These are phyloP conservation scores for Creolimax fragrantissima DNA, from an alignment of 78 protist species.

Conservation along the genomic window DNA sequence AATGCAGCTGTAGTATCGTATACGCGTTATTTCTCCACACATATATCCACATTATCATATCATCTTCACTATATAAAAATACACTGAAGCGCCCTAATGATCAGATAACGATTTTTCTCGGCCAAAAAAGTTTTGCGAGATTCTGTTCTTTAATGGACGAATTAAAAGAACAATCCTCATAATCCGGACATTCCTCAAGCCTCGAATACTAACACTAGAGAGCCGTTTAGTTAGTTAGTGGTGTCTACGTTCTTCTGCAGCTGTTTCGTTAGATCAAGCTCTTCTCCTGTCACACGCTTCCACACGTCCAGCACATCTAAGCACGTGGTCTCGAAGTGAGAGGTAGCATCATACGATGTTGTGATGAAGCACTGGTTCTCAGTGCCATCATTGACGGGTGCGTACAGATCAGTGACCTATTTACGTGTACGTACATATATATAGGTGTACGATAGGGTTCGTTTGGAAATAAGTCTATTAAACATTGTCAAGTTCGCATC, in stretches of 20 bases:
- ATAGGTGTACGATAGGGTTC: background rate
- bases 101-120: too few relatives aligned
- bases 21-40: too few relatives aligned
- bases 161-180: too few relatives aligned
- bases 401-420: conserved; percentile 58
- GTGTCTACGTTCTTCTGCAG: background rate
- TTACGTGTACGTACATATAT: background rate
- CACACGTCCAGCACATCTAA: conserved; percentile 54
- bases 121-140: too few relatives aligned
- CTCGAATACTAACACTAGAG: too few relatives aligned
- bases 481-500: background rate
- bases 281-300: conserved; percentile 28
- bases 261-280: conserved; percentile 21
- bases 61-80: too few relatives aligned
- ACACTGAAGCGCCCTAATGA: too few relatives aligned
- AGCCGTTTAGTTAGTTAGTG: too few relatives aligned
- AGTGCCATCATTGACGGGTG: conserved; percentile 66
- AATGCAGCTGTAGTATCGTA: too few relatives aligned
- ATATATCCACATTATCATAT: too few relatives aligned
- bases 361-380: conserved; percentile 60
- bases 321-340: conserved; percentile 74
- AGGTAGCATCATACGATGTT: conserved; percentile 70
- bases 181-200: too few relatives aligned
- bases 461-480: background rate
- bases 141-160: too few relatives aligned